Evolutionary conservation across 306 rosid genomes (phyloP).

Genomic region (Vicia faba): DNA sequence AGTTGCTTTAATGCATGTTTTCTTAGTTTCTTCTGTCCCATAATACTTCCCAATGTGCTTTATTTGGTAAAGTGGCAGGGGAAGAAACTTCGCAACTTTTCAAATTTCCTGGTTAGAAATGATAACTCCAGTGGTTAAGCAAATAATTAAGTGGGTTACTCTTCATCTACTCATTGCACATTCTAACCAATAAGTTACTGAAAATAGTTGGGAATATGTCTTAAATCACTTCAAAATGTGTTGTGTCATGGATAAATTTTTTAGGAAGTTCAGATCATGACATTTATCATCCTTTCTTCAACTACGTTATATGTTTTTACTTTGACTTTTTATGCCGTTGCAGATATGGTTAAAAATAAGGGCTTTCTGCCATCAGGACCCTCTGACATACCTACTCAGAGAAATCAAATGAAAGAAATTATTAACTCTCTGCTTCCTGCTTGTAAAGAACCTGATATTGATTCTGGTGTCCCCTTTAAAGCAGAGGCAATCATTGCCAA

Average conservation of each 20-base stretch:
- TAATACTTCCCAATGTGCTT: slow-evolving; percentile 17
- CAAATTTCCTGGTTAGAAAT: slow-evolving; percentile 11
- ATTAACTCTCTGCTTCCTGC: slow-evolving; percentile 86
- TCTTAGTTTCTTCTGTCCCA: slow-evolving; percentile 19
- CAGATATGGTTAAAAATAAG: slow-evolving; percentile 99
- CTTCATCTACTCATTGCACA: background rate
- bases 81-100: background rate
- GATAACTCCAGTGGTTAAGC: background rate
- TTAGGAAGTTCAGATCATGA: slow-evolving; percentile 27
- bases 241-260: slow-evolving; percentile 24
- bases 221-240: slow-evolving; percentile 3
- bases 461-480: slow-evolving; percentile 71
- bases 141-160: slow-evolving; percentile 7
- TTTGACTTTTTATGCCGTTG: slow-evolving; percentile 35
- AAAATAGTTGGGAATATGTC: slow-evolving; percentile 13
- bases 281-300: slow-evolving; percentile 11
- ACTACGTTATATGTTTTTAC: slow-evolving; percentile 13
- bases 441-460: slow-evolving; percentile 87
- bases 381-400: slow-evolving; percentile 87
- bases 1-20: slow-evolving; percentile 15
- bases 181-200: slow-evolving; percentile 16
- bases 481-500: slow-evolving; percentile 98
- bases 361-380: slow-evolving; percentile 99
- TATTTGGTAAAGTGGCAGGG: slow-evolving; percentile 5
- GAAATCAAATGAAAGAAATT: slow-evolving; percentile 93